These are phyloP conservation scores for Coelastrella sp. DNA, from an alignment of 139 green algal genomes.

Conservation along the genomic window DNA sequence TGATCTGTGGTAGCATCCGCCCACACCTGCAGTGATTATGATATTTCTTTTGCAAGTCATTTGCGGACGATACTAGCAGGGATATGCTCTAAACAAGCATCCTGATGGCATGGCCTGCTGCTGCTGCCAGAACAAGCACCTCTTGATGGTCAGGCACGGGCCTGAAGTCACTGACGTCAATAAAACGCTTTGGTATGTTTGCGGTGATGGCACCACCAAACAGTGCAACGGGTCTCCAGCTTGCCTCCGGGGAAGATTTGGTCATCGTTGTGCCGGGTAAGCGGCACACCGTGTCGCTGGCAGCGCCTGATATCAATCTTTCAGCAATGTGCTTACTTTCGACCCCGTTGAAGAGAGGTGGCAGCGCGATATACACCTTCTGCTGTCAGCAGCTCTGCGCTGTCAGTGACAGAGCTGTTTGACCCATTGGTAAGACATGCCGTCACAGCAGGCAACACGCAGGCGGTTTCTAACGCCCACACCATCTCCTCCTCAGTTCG, in stretches of 20 bases:
- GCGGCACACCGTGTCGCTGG: too few species aligned
- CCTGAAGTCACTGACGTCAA: slow-evolving; percentile 71
- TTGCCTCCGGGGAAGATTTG: neutral
- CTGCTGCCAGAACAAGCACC: slow-evolving; percentile 31
- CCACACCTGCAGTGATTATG: slow-evolving; percentile 61
- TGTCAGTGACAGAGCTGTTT: too few species aligned
- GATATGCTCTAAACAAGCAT: neutral
- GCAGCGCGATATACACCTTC: too few species aligned
- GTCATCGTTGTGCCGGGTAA: neutral
- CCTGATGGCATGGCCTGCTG: neutral
- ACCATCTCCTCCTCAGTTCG: neutral
- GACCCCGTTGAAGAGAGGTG: too few species aligned
- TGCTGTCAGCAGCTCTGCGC: too few species aligned
- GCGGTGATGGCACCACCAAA: slow-evolving; percentile 69
- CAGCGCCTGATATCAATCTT: too few species aligned
- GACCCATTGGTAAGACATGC: too few species aligned
- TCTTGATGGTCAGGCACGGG: slow-evolving; percentile 78
- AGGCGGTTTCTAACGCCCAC: neutral
- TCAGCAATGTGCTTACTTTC: too few species aligned
- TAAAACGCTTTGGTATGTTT: slow-evolving; percentile 58
- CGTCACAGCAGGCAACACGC: neutral
- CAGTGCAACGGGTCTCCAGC: slow-evolving; percentile 50
- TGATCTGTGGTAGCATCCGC: slow-evolving; percentile 70
- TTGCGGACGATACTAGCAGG: too few species aligned
- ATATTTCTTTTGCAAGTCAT: too few species aligned